Percentiles rank a stretch among this genome's conserved stretches.
Evolutionary conservation across 371 early-diverging fungal species (phyloP).

Genomic region (Mucor lusitanicus): DNA sequence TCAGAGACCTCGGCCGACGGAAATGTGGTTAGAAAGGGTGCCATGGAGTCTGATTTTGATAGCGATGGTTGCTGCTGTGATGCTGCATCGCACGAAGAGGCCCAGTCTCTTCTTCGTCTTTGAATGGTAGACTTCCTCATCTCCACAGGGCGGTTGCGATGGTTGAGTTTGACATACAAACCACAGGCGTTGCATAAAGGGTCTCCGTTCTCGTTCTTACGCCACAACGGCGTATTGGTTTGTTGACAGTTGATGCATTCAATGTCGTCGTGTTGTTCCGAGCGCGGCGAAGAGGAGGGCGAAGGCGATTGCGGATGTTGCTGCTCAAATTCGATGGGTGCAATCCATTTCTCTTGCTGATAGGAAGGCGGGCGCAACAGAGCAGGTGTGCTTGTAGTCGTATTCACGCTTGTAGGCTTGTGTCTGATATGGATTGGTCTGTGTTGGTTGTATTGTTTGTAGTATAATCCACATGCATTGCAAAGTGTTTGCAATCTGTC

Average conservation of each 20-base stretch:
- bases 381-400: not conserved
- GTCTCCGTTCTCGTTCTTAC: conserved; percentile 77
- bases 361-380: conserved; percentile 15
- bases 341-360: not conserved
- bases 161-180: conserved; percentile 83
- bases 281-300: not conserved
- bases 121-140: conserved; percentile 71
- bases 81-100: not conserved
- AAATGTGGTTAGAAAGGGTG: not conserved
- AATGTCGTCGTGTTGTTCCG: not conserved
- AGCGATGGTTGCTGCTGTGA: no score
- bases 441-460: conserved; percentile 71
- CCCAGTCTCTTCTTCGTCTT: conserved; percentile 65
- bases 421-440: conserved; percentile 64
- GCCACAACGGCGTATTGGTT: conserved; percentile 88
- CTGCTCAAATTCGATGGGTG: not conserved
- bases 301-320: not conserved
- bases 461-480: conserved; percentile 84
- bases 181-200: conserved; percentile 94
- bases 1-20: conserved; percentile 37
- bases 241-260: conserved; percentile 81
- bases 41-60: not conserved
- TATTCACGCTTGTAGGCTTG: conserved; percentile 26
- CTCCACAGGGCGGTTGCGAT: conserved; percentile 60
- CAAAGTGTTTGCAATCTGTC: conserved; percentile 75